phyloP scores from a whole-genome alignment of 805 yeast species.

The Sporopachydermia quercuum region DNA sequence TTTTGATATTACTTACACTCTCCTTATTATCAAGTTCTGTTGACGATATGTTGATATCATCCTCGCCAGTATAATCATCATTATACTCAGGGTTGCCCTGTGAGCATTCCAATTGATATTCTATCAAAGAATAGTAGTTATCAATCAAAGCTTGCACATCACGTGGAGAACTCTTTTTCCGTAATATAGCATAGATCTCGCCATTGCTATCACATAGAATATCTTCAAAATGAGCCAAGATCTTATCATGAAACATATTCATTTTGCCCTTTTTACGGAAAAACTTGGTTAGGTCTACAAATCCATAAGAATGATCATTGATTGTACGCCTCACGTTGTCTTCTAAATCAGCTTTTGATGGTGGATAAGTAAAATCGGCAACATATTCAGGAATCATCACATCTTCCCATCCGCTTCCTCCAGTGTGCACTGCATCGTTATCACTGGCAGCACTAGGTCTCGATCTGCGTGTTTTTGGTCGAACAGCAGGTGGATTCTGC shows the following conservation, averaged over 20 bases:
- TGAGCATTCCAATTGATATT: background rate
- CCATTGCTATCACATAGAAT: background rate
- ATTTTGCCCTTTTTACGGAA: background rate
- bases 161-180: background rate
- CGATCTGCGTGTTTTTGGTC: background rate
- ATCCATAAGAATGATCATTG: background rate
- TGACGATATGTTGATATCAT: background rate
- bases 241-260: background rate
- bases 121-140: background rate
- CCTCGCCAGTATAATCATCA: background rate
- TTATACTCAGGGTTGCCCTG: background rate
- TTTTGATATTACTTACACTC: too few relatives aligned
- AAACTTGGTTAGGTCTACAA: background rate
- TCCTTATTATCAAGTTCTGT: background rate
- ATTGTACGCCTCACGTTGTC: background rate
- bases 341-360: background rate
- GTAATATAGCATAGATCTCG: background rate
- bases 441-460: too few relatives aligned
- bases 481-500: background rate
- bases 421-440: too few relatives aligned
- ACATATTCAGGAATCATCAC: background rate
- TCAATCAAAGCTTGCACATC: background rate
- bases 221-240: background rate
- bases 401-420: background rate
- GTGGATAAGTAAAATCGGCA: slow-evolving; percentile 1